Evolutionary conservation across 2,329 filamentous ascomycete species (phyloP).

Genomic region (Zymoseptoria tritici): DNA sequence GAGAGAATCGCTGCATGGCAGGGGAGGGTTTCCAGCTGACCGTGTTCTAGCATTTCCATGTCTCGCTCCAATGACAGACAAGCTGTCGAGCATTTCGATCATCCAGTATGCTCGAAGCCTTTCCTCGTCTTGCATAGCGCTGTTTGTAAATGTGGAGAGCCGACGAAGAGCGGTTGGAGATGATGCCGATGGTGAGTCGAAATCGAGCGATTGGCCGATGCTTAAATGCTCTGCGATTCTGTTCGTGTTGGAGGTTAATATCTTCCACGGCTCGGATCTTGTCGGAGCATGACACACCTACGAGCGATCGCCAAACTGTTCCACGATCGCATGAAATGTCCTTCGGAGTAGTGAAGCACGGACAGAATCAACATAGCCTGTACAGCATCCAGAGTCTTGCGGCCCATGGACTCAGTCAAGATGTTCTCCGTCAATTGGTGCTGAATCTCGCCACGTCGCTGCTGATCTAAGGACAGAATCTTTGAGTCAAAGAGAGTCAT

Average conservation of each 20-base stretch:
- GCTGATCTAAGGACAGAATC: neutral
- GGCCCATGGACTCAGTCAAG: neutral
- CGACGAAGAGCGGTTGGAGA: slow-evolving; percentile 5
- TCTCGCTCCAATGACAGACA: slow-evolving; percentile 28
- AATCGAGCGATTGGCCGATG: neutral
- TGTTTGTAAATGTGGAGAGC: slow-evolving; percentile 11
- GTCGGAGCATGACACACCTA: neutral
- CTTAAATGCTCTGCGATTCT: slow-evolving; percentile 1
- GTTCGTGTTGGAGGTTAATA: neutral
- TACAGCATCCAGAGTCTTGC: slow-evolving; percentile 25
- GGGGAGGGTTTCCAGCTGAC: slow-evolving; percentile 19
- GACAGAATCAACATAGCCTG: slow-evolving; percentile 29
- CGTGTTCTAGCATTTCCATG: slow-evolving; percentile 18
- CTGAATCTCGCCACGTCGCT: neutral
- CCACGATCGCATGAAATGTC: slow-evolving; percentile 28
- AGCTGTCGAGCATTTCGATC: slow-evolving; percentile 31
- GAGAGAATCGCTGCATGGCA: slow-evolving; percentile 24
- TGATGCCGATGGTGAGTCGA: slow-evolving; percentile 1
- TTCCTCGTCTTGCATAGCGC: slow-evolving; percentile 30
- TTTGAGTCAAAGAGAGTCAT: neutral
- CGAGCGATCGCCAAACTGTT: slow-evolving; percentile 30
- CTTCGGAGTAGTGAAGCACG: slow-evolving; percentile 26
- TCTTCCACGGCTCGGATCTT: neutral
- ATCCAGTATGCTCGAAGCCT: slow-evolving; percentile 33
- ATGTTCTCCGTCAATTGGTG: neutral